A percentile compares a stretch with the other conserved stretches of the same genome.
phyloP scores from a whole-genome alignment of 108 stramenopile genomes.

The Schizochytrium sp. region DNA sequence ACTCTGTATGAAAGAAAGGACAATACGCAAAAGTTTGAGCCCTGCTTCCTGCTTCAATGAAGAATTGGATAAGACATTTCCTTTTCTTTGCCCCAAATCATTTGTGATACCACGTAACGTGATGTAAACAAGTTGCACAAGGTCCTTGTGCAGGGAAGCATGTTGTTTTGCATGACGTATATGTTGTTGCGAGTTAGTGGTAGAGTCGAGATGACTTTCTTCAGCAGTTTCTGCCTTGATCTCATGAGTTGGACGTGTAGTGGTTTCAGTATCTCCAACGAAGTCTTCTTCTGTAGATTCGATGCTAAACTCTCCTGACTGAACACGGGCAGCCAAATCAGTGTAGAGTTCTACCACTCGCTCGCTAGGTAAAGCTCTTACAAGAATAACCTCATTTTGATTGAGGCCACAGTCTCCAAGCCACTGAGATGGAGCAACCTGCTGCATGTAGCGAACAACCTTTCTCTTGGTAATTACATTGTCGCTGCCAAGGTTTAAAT shows the following conservation, averaged over 20 bases:
- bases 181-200: no score
- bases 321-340: background rate
- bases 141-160: no score
- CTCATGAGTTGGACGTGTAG: no score
- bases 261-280: background rate
- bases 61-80: no score
- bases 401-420: background rate
- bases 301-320: background rate
- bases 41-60: background rate
- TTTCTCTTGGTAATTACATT: background rate
- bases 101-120: no score
- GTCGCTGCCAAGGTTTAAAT: background rate
- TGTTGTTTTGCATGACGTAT: no score
- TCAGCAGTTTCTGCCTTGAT: no score
- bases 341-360: background rate
- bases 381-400: background rate
- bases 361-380: constrained; percentile 23
- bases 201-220: no score
- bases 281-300: background rate
- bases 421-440: background rate
- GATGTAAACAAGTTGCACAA: no score
- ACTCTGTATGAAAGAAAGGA: background rate
- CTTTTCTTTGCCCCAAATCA: no score
- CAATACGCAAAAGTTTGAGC: background rate
- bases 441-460: constrained; percentile 52